Conservation (phyloP, 2,329 filamentous ascomycete species). For the Botrytis cinerea region DNA sequence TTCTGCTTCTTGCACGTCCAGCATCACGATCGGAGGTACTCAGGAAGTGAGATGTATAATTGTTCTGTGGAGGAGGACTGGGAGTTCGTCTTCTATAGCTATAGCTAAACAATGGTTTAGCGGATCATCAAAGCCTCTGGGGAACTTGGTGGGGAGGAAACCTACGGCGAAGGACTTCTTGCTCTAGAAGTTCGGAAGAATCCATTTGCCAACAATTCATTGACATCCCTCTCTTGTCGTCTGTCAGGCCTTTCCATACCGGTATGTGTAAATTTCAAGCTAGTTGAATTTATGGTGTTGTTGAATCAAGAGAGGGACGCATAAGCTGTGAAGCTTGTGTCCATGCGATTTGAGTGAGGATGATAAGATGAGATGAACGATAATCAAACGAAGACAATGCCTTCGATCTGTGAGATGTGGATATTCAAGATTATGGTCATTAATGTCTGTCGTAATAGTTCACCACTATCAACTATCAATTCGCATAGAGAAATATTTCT, state of each 20-base stretch:
- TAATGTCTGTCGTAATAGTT: background rate
- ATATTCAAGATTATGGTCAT: background rate
- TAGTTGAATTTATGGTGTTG: background rate
- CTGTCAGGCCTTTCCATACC: constrained; percentile 32
- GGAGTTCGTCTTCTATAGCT: constrained; percentile 12
- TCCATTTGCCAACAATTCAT: constrained; percentile 48
- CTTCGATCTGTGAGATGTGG: background rate
- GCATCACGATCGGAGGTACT: constrained; percentile 23
- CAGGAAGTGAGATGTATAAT: constrained; percentile 25
- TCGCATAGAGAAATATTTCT: background rate
- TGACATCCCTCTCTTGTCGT: constrained; percentile 30
- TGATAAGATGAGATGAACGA: background rate
- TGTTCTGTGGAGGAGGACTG: constrained; percentile 23
- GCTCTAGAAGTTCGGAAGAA: constrained; percentile 53
- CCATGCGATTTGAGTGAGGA: background rate
- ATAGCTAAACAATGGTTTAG: constrained; percentile 19
- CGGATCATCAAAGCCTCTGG: background rate
- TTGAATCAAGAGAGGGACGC: constrained; percentile 8
- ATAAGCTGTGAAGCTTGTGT: background rate
- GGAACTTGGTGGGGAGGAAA: background rate
- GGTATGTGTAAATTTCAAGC: background rate
- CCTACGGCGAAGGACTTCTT: constrained; percentile 43
- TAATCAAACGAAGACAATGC: background rate
- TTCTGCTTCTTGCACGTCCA: constrained; percentile 29
- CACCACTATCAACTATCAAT: background rate